A percentile compares a stretch with the other conserved stretches of the same genome.
phyloP scores from a whole-genome alignment of 1,139 yeast genomes.

The Trichomonascaceae sp. region DNA sequence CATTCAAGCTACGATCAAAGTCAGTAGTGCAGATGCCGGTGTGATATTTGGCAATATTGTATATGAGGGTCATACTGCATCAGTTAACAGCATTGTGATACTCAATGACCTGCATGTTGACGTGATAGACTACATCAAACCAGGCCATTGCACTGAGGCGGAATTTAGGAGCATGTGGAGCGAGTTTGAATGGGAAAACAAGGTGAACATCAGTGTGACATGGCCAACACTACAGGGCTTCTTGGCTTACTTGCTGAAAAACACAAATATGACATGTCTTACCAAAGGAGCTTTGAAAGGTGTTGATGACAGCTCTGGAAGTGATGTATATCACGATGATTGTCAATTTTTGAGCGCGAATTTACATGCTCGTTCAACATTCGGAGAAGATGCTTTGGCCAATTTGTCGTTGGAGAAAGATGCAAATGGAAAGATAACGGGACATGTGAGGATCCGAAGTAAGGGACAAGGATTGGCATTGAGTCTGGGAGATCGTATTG shows the following conservation, averaged over 20 bases:
- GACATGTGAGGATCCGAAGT: constrained; percentile 94
- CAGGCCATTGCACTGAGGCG: constrained; percentile 82
- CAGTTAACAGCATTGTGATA: constrained; percentile 83
- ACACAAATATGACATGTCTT: constrained; percentile 90
- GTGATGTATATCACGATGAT: constrained; percentile 59
- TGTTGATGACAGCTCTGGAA: constrained; percentile 15
- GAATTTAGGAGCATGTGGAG: constrained; percentile 98
- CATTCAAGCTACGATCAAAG: constrained; percentile 83
- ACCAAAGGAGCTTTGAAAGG: constrained; percentile 73
- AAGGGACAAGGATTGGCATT: constrained; percentile 97
- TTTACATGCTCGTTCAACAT: constrained; percentile 84
- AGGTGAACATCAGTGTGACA: constrained; percentile 78
- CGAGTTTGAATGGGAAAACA: constrained; percentile 99
- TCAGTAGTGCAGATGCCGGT: constrained; percentile 95
- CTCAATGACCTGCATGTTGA: constrained; percentile 93
- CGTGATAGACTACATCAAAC: constrained; percentile 95
- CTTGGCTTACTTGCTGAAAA: constrained; percentile 67
- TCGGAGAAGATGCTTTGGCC: constrained; percentile 97
- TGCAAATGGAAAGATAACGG: constrained; percentile 67
- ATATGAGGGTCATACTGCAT: constrained; percentile 93
- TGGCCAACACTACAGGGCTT: constrained; percentile 69
- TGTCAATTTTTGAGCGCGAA: constrained; percentile 94
- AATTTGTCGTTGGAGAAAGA: constrained; percentile 88
- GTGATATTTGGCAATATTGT: constrained; percentile 96
- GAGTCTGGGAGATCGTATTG: constrained; percentile 90